phyloP scores from a whole-genome alignment of 345 rosid genomes.

The Carallia brachiata region DNA sequence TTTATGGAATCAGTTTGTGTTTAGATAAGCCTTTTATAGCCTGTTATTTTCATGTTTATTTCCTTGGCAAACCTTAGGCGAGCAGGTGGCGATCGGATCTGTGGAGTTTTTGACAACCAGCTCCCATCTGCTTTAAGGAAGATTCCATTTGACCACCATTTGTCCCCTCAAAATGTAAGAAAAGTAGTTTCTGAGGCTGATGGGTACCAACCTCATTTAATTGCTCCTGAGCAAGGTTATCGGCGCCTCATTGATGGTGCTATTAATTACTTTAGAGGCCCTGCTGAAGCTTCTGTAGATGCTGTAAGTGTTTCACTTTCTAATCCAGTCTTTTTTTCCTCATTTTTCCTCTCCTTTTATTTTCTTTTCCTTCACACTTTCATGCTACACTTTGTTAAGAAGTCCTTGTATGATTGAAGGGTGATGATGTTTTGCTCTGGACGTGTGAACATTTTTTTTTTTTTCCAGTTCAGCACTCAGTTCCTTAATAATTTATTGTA shows the following conservation, averaged over 20 bases:
- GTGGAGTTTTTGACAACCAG: conserved; percentile 61
- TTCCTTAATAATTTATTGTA: not conserved
- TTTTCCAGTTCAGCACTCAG: too few relatives aligned
- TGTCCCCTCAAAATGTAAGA: conserved; percentile 59
- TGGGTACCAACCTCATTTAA: conserved; percentile 73
- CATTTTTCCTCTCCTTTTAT: not conserved
- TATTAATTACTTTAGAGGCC: conserved; percentile 58
- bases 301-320: conserved; percentile 46
- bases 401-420: not conserved
- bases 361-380: not conserved
- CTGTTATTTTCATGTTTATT: not conserved
- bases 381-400: not conserved
- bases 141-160: conserved; percentile 62
- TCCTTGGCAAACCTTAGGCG: conserved; percentile 40
- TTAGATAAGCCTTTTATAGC: not conserved
- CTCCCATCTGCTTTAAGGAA: conserved; percentile 66
- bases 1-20: not conserved
- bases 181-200: conserved; percentile 68
- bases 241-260: conserved; percentile 60
- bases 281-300: conserved; percentile 77
- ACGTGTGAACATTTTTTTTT: too few relatives aligned
- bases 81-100: conserved; percentile 63
- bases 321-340: too few relatives aligned
- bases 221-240: conserved; percentile 76
- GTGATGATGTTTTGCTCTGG: not conserved